Evolutionary conservation across 2,329 filamentous ascomycete species (phyloP).

Genomic region (Pseudohalonectria lignicola): DNA sequence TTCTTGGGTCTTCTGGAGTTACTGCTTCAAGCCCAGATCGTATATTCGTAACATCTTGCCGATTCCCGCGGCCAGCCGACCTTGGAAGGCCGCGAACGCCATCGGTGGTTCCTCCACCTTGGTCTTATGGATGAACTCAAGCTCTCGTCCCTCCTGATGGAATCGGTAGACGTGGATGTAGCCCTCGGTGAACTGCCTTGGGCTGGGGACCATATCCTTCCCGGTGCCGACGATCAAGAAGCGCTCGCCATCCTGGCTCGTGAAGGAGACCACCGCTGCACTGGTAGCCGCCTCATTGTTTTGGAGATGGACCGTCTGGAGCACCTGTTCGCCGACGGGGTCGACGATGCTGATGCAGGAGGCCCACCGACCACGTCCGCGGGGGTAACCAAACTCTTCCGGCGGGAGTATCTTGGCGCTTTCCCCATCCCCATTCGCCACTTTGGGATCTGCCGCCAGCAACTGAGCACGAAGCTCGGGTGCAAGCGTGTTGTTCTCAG

Average conservation of each 20-base stretch:
- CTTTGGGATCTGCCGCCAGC: constrained; percentile 57
- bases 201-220: constrained; percentile 75
- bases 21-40: constrained; percentile 83
- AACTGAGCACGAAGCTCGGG: constrained; percentile 67
- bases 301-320: constrained; percentile 70
- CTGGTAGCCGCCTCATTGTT: constrained; percentile 90
- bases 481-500: constrained; percentile 84
- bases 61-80: constrained; percentile 75
- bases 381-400: constrained; percentile 81
- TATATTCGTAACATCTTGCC: constrained; percentile 77
- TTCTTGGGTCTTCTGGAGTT: constrained; percentile 88
- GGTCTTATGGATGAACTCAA: constrained; percentile 96
- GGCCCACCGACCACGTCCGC: constrained; percentile 78
- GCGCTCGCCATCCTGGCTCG: constrained; percentile 79
- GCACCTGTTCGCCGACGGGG: constrained; percentile 56
- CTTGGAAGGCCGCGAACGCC: constrained; percentile 89
- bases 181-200: constrained; percentile 64
- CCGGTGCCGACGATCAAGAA: constrained; percentile 93
- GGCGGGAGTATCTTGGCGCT: constrained; percentile 57
- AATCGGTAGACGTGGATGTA: constrained; percentile 92
- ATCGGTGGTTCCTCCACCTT: constrained; percentile 81
- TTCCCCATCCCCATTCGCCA: constrained; percentile 69
- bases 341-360: constrained; percentile 93
- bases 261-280: constrained; percentile 72
- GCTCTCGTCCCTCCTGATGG: constrained; percentile 68